These are phyloP conservation scores for Amanita inopinata DNA, from an alignment of 768 basidiomycete species.

Conservation along the genomic window DNA sequence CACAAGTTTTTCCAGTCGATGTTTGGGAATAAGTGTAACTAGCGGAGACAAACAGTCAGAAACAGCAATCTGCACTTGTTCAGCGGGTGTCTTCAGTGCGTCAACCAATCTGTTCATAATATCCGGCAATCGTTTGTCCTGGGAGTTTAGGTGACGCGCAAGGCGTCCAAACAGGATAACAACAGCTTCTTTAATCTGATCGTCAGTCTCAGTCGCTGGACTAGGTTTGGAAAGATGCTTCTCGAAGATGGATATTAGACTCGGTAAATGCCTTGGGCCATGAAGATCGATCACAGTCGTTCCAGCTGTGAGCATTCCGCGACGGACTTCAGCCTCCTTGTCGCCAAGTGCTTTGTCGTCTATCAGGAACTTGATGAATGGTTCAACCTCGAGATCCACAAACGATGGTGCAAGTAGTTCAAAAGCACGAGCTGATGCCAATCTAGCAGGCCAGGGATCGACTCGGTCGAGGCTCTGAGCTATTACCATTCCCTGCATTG, in stretches of 20 bases:
- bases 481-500: conserved; percentile 80
- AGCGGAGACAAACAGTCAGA: conserved; percentile 91
- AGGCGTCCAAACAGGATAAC: conserved; percentile 91
- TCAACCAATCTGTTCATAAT: conserved; percentile 83
- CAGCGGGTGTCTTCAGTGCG: conserved; percentile 87
- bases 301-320: conserved; percentile 82
- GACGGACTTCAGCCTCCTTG: conserved; percentile 67
- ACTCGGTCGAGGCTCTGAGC: conserved; percentile 74
- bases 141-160: conserved; percentile 74
- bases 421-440: conserved; percentile 65
- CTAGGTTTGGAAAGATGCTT: conserved; percentile 47
- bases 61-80: conserved; percentile 94
- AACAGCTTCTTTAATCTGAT: conserved; percentile 89
- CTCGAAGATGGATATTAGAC: conserved; percentile 79
- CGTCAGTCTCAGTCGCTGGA: conserved; percentile 61
- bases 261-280: conserved; percentile 61
- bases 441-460: conserved; percentile 83
- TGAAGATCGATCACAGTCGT: conserved; percentile 74
- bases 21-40: conserved; percentile 52
- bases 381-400: conserved; percentile 46
- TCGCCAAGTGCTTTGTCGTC: conserved; percentile 85
- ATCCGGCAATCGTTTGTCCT: conserved; percentile 65
- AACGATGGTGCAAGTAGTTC: conserved; percentile 59
- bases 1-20: conserved; percentile 52
- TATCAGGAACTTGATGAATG: conserved; percentile 82